Percentiles rank a stretch among this genome's conserved stretches.
These are phyloP conservation scores for Xylariaceae sp. DNA, from an alignment of 2,329 filamentous ascomycete genomes.

Conservation along the genomic window DNA sequence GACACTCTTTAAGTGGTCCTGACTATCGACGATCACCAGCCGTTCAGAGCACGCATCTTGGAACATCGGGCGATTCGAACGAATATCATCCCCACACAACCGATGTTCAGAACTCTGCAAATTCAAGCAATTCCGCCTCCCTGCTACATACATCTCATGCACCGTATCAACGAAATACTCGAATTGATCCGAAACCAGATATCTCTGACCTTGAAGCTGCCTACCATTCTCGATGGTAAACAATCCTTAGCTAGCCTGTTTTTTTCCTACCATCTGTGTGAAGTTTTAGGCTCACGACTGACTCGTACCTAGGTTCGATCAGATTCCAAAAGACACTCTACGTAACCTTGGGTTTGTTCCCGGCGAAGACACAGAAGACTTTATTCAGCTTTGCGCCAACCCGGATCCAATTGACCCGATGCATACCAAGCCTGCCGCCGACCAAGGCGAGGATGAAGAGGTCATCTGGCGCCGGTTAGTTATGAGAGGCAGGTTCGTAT, in stretches of 20 bases:
- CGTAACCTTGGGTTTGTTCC: conserved; percentile 32
- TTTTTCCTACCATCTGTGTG: background rate
- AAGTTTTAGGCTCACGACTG: conserved; percentile 1
- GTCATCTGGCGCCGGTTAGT: conserved; percentile 32
- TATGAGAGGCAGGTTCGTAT: conserved; percentile 31
- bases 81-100: conserved; percentile 17
- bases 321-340: conserved; percentile 30
- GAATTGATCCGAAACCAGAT: conserved; percentile 7
- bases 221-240: conserved; percentile 30
- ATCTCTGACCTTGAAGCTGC: conserved; percentile 18
- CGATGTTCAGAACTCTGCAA: conserved; percentile 15
- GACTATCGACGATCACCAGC: conserved; percentile 16
- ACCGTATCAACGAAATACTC: conserved; percentile 14
- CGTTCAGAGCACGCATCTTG: conserved; percentile 17
- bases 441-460: conserved; percentile 32
- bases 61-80: conserved; percentile 22
- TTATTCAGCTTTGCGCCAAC: conserved; percentile 32
- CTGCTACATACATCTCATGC: conserved; percentile 13
- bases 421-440: conserved; percentile 19
- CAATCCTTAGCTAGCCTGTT: background rate
- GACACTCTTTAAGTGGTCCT: conserved; percentile 14
- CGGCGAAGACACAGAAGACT: conserved; percentile 32
- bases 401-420: conserved; percentile 31
- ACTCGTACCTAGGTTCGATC: conserved; percentile 28
- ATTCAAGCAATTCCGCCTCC: conserved; percentile 14